Base-by-base conservation (phyloP, 1,284 basidiomycete genomes). In the Moesziomyces antarcticus region DNA sequence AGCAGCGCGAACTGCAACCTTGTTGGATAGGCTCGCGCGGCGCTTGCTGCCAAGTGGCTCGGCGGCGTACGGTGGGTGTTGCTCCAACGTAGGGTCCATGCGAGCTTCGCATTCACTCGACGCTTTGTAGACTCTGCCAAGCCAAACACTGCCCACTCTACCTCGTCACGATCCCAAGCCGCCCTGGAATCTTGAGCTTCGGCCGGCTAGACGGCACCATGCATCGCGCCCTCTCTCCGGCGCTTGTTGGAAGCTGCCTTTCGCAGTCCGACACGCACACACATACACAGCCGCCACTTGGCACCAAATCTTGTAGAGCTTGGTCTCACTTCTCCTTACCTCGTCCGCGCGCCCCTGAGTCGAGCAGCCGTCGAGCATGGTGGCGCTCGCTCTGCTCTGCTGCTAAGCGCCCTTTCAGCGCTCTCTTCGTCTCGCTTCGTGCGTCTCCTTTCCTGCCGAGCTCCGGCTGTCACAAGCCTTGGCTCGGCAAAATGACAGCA, bases 201-300 rank as follows among this genome's bases (percentile, higher is more conserved):
- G 7, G 1, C 14, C 16, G 33, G 11, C 11, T 14, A 10, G 4
- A 11, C 33, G 24, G 24, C 24, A 25, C 24, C 33, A 35, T 35
- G 35, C 35, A 37, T 11, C 10, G 35, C 35, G 35, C 16, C 0
- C 35, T 1, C 35, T 6, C 35, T 16, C 21, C 40, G 42, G 49
- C 42, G 41, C 56, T 45, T 45, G 56, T 48, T 25, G 46, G 30
- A 30, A 25, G 24, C 30, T 24, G 21, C n/a, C 41, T 47, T 61
- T 62, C 42, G 20, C 14, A 25, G 50, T 62, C 65, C 58, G 58
- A 62, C 58, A n/a, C 46, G 18, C 40, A 58, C 65, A 54, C 58
- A 68, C 58, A 14, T 35, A 21, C 44, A 58, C 48, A 9, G 40
- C 56, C 44, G 37, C 41, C 43, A 30, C 66, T 69, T 69, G 66